Evolutionary conservation across 192 early-diverging fungal genomes (phyloP), one percentile per base, ranked within the genome.

Genomic region (Gigaspora rosea): DNA sequence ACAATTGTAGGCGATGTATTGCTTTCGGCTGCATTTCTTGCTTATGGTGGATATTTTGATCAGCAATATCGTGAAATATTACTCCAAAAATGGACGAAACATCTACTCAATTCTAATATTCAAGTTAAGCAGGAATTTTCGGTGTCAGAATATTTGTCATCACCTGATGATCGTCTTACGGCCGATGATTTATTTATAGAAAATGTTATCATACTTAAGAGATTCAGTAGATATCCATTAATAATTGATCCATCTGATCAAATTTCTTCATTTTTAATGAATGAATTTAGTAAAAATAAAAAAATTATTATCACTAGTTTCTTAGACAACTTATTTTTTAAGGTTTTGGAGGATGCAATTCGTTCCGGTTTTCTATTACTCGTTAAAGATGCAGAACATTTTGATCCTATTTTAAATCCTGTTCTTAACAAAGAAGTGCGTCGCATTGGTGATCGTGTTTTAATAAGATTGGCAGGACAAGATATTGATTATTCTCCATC

Each of bases 401-500:
- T 98, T 10, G 97, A 99, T 86, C 95, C 98, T 15, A 96, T 99
- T 69, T 86, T 99, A 79, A 99, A 99, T 84, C 90, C 98, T 6
- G 94, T 99, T 33, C 88, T 99, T 48, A 99, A 99, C 86, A 95
- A 93, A 78, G 97, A 99, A 85, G 82, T 99, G 61, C 90, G 97
- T 48, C 91, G 94, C 59, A 97, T 96, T 36, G 98, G 98, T 69
- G 97, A 96, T 48, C 95, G 98, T 78, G 94, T 95, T 20, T 85
- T 99, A 62, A 94, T 98, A 64, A 91, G 95, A 27, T 89, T 99
- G n/a, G 98, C 97, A 61, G 89, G 89, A 69, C 94, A 98, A 79
- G 98, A 99, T 74, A 96, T 99, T 66, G 98, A 99, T 87, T 99
- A 98, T 81, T 98, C 97, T 48, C 97, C 98, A 13, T 86, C 95